phyloP scores from a whole-genome alignment of 2,329 filamentous ascomycete species.

The Tolypocladium inflatum region DNA sequence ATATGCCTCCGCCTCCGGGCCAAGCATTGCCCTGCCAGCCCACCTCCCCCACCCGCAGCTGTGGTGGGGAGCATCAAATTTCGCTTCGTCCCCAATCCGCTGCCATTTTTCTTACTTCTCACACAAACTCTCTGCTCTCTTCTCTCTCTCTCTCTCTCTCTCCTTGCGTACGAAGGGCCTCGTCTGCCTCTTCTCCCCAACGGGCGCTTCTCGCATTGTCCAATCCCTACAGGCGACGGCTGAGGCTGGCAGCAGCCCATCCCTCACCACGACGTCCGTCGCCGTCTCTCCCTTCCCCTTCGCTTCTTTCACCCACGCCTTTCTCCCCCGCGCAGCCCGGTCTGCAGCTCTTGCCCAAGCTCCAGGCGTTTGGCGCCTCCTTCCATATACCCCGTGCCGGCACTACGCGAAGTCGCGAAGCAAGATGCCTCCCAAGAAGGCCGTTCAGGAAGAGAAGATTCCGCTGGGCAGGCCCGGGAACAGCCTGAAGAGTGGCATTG shows the following conservation, averaged over 20 bases:
- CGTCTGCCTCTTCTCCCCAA: conserved; percentile 5
- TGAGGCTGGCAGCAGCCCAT: conserved; percentile 33
- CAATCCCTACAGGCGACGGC: conserved; percentile 8
- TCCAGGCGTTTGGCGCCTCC: conserved; percentile 43
- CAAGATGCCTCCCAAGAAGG: conserved; percentile 96
- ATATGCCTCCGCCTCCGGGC: background rate
- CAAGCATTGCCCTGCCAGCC: background rate
- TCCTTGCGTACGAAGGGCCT: background rate
- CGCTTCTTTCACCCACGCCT: conserved; percentile 42
- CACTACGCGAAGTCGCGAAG: conserved; percentile 52
- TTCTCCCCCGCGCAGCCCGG: conserved; percentile 54
- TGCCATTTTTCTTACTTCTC: conserved; percentile 11
- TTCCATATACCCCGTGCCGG: conserved; percentile 39
- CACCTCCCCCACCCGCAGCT: background rate
- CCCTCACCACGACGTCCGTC: conserved; percentile 34
- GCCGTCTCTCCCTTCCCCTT: conserved; percentile 29
- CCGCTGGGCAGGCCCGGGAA: conserved; percentile 93
- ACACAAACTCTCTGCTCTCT: conserved; percentile 8
- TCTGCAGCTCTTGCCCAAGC: conserved; percentile 29
- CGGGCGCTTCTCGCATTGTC: conserved; percentile 11
- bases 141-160: conserved; percentile 8
- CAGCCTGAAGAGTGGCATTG: conserved; percentile 98
- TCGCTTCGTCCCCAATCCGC: conserved; percentile 8
- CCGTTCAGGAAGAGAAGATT: conserved; percentile 86
- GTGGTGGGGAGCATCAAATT: conserved; percentile 19